Evolutionary conservation across 768 basidiomycete genomes (phyloP), one percentile per base, ranked within the genome.

Genomic region (Dacryopinax spathularia): DNA sequence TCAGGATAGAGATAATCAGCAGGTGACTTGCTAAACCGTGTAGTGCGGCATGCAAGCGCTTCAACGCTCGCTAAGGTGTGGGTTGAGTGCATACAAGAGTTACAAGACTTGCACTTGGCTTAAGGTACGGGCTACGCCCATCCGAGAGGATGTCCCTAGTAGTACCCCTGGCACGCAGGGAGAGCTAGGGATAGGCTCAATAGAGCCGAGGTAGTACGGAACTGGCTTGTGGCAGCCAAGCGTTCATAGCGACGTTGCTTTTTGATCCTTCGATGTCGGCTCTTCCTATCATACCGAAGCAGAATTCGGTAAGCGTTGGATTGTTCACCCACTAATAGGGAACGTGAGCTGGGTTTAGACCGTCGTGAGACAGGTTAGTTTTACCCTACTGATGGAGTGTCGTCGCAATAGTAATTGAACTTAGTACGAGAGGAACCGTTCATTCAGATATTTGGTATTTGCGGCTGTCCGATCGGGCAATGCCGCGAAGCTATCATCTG

Each of bases 291-390:
- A 84, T 84, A 83, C 81, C 79, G 81, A 84, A 84, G 83, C 82
- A 84, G 81, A 84, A 84, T 83, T 84, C 81, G 80, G 81, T 83
- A 84, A 84, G 82, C 80, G 81, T 84, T 84, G 83, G 83, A 85
- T 84, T 84, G 82, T 85, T 85, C 84, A 85, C 83, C 83, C 83
- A 81, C 79, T 79, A 83, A 84, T 84, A 84, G 83, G 84, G 82
- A 85, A 83, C 79, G 80, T 84, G 83, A 84, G 83, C 83, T 84
- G 83, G 83, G 83, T 84, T 85, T 85, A 84, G 84, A 84, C 84
- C 81, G 80, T 85, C 81, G 82, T 85, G 84, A 84, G 84, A 86
- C 83, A 85, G 84, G 83, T 85, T 86, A 85, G 83, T 86, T 85
- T 85, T 86, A 85, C 84, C 82, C 83, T 86, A 84, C 82, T 85